Base-by-base conservation (phyloP, 805 yeast species). In the Jamesozyma jinghongensis region DNA sequence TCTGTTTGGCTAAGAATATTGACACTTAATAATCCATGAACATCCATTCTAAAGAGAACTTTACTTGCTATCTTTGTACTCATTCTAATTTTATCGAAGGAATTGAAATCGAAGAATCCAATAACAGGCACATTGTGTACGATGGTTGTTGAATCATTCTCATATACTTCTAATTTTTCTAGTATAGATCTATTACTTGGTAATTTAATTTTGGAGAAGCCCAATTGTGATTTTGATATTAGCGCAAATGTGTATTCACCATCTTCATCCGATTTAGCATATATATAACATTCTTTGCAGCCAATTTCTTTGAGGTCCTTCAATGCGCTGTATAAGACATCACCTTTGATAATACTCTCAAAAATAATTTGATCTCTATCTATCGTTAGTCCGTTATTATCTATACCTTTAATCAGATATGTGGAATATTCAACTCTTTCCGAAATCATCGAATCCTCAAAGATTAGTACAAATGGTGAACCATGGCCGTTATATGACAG, bases 201-300 rank as follows among this genome's bases (percentile, higher is more conserved):
- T 36, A 80, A 69, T 8, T 72, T 68, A 17, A 85, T 65, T 52
- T 81, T 79, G 31, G 85, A 77, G 38, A 70, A 67, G 0, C 94
- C 95, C 35, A 84, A 69, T n/a, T 79, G 82, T 10, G 90, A 84
- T 31, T 69, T 71, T 0, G 92, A 80, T 4, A 82, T 72, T 40
- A 86, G 52, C 3, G 69, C 69, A 32, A 64, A 58, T 2, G 59
- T 48, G 31, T 51, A 57, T 2, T 53, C 56, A 22, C 57, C 57
- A 19, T 51, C 42, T 18, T 46, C 53, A 6, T 47, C 49, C 5
- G 62, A 55, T 12, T 66, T 61, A 6, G 70, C 72, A 50, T 69
- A 73, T 1, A 75, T 38, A 35, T 68, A 72, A 26, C 79, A 65
- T 33, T 72, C 74, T 33, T 71, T 70, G 5, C 80, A 69, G 17